Base-by-base conservation (phyloP, 352 stramenopile genomes). In the Pythium brassicae region DNA sequence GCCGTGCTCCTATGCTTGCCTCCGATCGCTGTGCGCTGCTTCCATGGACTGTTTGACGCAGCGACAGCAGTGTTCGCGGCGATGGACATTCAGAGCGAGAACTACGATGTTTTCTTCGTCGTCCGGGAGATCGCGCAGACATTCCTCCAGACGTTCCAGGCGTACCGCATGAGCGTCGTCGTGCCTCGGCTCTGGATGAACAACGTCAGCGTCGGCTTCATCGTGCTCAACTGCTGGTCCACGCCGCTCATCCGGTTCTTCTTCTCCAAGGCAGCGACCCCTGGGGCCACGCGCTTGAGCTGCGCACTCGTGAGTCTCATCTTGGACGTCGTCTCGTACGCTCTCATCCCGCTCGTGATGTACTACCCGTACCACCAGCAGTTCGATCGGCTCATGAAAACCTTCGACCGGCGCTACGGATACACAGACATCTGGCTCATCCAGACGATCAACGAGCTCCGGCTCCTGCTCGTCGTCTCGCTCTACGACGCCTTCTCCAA, bases 161-260 rank as follows among this genome's bases (percentile, higher is more conserved):
- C 65, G 14, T 65, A 68, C 11, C 60, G 62, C 0, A 65, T 79
- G 56, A 76, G 68, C 47, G 45, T 26, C 20, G 59, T 65, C 15
- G 37, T 72, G 0, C 62, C 65, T 20, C 60, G 59, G n/a, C 20
- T 66, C 12, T 74, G 65, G 57, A 50, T 79, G 11, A 71, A 79
- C n/a, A 61, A 70, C 12, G 66, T 74, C 14, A 74, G 71, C 44
- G 68, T 72, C 2, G 19, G 29, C 4, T 50, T 76, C 12, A 47
- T 78, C 1, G 54, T 72, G 40, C 23, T 70, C 8, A 76, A 74
- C 39, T 74, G 70, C 32, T 76, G 66, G 70, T 73, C 59, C 2
- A 52, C 56, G 35, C 39, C 47, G 23, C 40, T 53, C n/a, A 39
- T 51, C 20, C 20, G 43, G 22, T 47, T 12, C 34, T 45, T 26